phyloP scores from a whole-genome alignment of 2,329 filamentous ascomycete species.

The Colletotrichum abscissum region DNA sequence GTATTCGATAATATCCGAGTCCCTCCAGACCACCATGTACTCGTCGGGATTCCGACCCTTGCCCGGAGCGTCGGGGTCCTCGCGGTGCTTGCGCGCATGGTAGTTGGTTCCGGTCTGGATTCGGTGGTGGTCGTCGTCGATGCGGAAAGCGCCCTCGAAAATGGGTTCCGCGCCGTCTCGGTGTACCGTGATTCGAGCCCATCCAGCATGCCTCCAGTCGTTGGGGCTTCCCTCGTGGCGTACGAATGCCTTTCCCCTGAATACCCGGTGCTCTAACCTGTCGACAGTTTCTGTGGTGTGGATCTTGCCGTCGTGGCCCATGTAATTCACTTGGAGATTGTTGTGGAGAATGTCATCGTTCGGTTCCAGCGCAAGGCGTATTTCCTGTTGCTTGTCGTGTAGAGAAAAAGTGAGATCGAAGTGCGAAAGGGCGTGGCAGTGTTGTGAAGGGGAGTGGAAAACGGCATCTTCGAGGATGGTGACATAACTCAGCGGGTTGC shows the following conservation, averaged over 20 bases:
- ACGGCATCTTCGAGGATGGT: slow-evolving; percentile 78
- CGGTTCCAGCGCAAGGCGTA: slow-evolving; percentile 86
- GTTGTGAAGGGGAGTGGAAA: slow-evolving; percentile 82
- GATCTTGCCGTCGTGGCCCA: slow-evolving; percentile 78
- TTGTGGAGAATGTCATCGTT: slow-evolving; percentile 90
- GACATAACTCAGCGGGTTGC: slow-evolving; percentile 82
- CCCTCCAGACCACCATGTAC: slow-evolving; percentile 90
- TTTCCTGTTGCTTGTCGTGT: slow-evolving; percentile 71
- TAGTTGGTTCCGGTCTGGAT: slow-evolving; percentile 83
- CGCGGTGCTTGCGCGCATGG: slow-evolving; percentile 73
- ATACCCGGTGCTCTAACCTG: slow-evolving; percentile 82
- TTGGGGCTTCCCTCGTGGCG: slow-evolving; percentile 60
- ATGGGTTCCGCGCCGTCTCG: slow-evolving; percentile 81
- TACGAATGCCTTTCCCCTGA: slow-evolving; percentile 82
- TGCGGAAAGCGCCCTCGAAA: slow-evolving; percentile 90
- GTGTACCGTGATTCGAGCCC: slow-evolving; percentile 84
- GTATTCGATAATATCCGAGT: slow-evolving; percentile 78
- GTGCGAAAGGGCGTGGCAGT: slow-evolving; percentile 81
- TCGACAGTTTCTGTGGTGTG: slow-evolving; percentile 75
- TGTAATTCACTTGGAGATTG: slow-evolving; percentile 78
- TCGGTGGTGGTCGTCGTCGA: slow-evolving; percentile 87
- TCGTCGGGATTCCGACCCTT: slow-evolving; percentile 65
- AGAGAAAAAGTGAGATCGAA: slow-evolving; percentile 90
- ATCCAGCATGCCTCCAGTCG: slow-evolving; percentile 85
- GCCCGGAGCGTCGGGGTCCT: slow-evolving; percentile 74